Conservation (phyloP, 208 protist species). For the Spongospora subterranea region DNA sequence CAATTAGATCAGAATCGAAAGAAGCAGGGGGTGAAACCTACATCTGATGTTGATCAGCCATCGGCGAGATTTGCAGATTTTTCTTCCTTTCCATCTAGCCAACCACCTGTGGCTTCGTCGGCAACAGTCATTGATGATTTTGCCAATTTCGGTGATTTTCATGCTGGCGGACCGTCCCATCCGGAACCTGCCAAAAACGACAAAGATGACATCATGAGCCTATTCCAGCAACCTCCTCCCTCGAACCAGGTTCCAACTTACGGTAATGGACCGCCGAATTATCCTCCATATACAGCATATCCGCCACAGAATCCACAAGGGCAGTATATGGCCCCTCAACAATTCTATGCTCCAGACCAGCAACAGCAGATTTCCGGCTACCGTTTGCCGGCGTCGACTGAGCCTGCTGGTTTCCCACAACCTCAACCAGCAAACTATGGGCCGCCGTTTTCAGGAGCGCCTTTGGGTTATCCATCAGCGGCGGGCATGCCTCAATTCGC, state of each 20-base stretch:
- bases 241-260: background rate
- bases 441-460: too few relatives aligned
- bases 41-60: background rate
- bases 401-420: too few relatives aligned
- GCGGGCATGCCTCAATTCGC: too few relatives aligned
- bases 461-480: background rate
- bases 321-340: constrained; percentile 11
- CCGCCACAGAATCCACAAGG: background rate
- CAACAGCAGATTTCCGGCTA: too few relatives aligned
- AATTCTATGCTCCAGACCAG: too few relatives aligned
- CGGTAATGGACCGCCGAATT: background rate
- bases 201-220: constrained; percentile 42
- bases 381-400: too few relatives aligned
- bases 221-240: background rate
- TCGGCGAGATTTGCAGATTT: background rate
- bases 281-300: background rate
- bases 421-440: too few relatives aligned
- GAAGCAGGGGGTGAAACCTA: background rate
- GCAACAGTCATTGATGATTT: background rate
- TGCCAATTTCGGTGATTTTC: background rate
- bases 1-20: background rate
- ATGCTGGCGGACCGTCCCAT: background rate
- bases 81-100: background rate
- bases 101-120: background rate
- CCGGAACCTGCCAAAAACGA: background rate